phyloP scores from a whole-genome alignment of 2,329 filamentous ascomycete genomes.

The Zalaria obscura region DNA sequence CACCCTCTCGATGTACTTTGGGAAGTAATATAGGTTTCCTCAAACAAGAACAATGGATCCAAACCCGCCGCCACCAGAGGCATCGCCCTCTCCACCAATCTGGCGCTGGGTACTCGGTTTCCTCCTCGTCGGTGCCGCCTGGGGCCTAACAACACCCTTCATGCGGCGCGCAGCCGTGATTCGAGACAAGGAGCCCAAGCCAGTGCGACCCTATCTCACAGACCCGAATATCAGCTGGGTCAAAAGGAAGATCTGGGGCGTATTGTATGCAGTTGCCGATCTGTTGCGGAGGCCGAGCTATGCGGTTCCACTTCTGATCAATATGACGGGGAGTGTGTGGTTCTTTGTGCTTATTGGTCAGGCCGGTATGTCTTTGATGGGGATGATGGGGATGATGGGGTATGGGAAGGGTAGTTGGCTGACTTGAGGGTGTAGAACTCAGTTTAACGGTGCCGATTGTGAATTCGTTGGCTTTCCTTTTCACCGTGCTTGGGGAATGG shows the following conservation, averaged over 20 bases:
- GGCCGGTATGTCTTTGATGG: constrained; percentile 44
- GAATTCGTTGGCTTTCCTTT: constrained; percentile 89
- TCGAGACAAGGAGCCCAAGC: constrained; percentile 31
- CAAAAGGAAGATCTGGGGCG: constrained; percentile 45
- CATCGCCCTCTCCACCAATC: constrained; percentile 24
- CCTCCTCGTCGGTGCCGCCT: constrained; percentile 78
- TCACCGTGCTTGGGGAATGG: constrained; percentile 90
- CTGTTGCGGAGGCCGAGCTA: constrained; percentile 71
- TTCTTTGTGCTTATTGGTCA: constrained; percentile 90
- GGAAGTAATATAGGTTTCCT: not conserved
- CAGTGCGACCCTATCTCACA: constrained; percentile 28
- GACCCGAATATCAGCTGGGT: constrained; percentile 39
- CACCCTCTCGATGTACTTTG: too few species aligned
- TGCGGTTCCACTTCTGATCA: constrained; percentile 69
- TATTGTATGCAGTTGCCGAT: constrained; percentile 64
- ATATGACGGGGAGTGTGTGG: constrained; percentile 88
- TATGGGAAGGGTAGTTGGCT: not conserved
- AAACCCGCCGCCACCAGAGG: constrained; percentile 10
- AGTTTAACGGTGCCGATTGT: constrained; percentile 90
- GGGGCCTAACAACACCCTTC: constrained; percentile 82
- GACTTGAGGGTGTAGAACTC: constrained; percentile 44
- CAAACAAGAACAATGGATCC: constrained; percentile 14
- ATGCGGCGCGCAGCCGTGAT: constrained; percentile 73
- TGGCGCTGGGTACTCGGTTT: constrained; percentile 83
- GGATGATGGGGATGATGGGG: too few species aligned